phyloP scores from a whole-genome alignment of 2,329 filamentous ascomycete species.

The Ceratocystis cacaofunesta region DNA sequence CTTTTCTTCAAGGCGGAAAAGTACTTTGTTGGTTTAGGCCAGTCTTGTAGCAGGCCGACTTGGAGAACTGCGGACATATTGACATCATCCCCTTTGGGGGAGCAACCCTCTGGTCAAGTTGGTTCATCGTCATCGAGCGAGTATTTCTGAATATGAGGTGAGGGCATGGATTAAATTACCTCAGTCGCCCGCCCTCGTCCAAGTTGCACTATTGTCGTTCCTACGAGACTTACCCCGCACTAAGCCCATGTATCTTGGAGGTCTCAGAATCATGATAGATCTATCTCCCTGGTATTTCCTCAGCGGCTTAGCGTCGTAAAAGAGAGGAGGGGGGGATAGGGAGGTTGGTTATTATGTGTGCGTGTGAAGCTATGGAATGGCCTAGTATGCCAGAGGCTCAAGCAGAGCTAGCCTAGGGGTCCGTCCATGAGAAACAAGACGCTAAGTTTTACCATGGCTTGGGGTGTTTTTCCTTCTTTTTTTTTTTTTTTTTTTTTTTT shows the following conservation, averaged over 20 bases:
- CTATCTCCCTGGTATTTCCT: not conserved
- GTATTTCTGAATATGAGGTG: not conserved
- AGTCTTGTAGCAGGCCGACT: not conserved
- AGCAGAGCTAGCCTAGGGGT: too few relatives aligned
- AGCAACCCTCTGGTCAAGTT: too few relatives aligned
- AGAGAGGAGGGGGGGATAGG: not conserved
- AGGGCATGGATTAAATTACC: not conserved
- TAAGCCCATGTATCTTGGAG: not conserved
- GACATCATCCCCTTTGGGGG: not conserved
- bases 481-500: not conserved
- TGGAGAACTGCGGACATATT: not conserved
- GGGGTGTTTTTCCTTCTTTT: too few relatives aligned
- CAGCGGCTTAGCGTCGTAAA: not conserved
- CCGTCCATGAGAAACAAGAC: too few relatives aligned
- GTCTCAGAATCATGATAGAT: not conserved
- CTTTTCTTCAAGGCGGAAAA: not conserved
- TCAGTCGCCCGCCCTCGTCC: not conserved
- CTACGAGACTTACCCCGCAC: not conserved
- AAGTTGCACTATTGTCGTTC: not conserved
- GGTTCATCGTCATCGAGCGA: not conserved
- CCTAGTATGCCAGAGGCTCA: not conserved
- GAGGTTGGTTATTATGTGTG: not conserved
- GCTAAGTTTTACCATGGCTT: too few relatives aligned
- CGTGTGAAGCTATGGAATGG: not conserved
- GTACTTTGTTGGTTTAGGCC: not conserved